Evolutionary conservation across 805 yeast species (phyloP).

Genomic region (Teunomyces barrocoloradensis): DNA sequence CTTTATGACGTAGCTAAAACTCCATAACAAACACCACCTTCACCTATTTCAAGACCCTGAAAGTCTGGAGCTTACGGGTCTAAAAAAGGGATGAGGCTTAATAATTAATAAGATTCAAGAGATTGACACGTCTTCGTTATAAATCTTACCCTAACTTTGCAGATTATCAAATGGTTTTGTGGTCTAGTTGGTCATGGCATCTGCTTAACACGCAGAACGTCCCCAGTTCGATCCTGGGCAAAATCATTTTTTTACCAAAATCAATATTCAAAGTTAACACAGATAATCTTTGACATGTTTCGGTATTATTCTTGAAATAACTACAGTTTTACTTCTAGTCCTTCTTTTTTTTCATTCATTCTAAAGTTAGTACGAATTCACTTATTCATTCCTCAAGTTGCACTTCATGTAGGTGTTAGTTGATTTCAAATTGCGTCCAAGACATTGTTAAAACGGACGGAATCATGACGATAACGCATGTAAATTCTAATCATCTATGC

Average conservation of each 20-base stretch:
- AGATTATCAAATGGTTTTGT: constrained; percentile 60
- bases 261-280: background rate
- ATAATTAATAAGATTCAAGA: too few relatives aligned
- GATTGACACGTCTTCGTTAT: background rate
- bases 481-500: constrained; percentile 24
- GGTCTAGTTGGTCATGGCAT: constrained; percentile 99
- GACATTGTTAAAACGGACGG: constrained; percentile 33
- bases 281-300: background rate
- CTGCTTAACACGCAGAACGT: constrained; percentile 99
- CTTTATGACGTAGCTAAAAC: too few relatives aligned
- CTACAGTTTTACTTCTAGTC: too few relatives aligned
- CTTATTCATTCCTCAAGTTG: background rate
- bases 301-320: background rate
- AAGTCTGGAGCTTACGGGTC: too few relatives aligned
- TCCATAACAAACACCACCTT: too few relatives aligned
- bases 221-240: constrained; percentile 99
- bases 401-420: constrained; percentile 44
- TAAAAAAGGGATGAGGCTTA: too few relatives aligned
- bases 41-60: too few relatives aligned
- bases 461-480: constrained; percentile 52
- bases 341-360: too few relatives aligned
- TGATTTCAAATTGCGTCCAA: constrained; percentile 41
- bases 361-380: background rate
- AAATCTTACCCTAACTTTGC: background rate
- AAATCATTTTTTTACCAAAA: constrained; percentile 42